Evolutionary conservation across 305 asterid genomes (phyloP), one percentile per base, ranked within the genome.

Genomic region (Solanum chacoense): DNA sequence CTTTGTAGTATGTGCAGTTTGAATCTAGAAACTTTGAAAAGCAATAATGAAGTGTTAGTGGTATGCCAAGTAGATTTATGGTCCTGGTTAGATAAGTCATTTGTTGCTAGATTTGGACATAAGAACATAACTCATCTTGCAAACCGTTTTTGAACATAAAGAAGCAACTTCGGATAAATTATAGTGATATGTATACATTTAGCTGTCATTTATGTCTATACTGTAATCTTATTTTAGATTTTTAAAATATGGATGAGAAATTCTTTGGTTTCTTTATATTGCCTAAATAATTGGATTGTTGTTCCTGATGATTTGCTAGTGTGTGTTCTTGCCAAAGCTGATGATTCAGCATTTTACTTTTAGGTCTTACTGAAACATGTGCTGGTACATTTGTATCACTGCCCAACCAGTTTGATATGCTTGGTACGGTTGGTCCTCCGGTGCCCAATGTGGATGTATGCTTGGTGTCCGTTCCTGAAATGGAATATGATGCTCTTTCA

Each of bases 351-450:
- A 3, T 81, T 55, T 45, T 81, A 45, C 20, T 45, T 45, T 35
- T 76, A 90, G 91, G 91, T 74, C 59, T 90, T 42, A 90, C 91
- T 24, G 91, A 90, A 71, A 73, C 91, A 18, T 90, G 91, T 20
- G 90, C 90, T 63, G 90, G 89, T 24, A 85, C 91, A 65, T 84
- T 88, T 90, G 88, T 90, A 42, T 87, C 90, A 14, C 28, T 90
- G 10, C 91, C 91, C 22, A 81, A 90, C 50, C 85, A 87, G n/a
- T 32, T 90, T 22, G 87, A 88, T 85, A 90, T 90, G 91, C 88
- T 87, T 16, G 91, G 91, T 29, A 90, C 89, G 9, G 91, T 90
- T 24, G 91, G 91, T 34, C 91, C 91, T 59, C 91, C 90, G 2
- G 83, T 90, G 72, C 88, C 90, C 42, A 75, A 85, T 35, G 88